A percentile compares a stretch with the other conserved stretches of the same genome.
phyloP scores from a whole-genome alignment of 2,329 filamentous ascomycete genomes.

The Fusarium sp. region DNA sequence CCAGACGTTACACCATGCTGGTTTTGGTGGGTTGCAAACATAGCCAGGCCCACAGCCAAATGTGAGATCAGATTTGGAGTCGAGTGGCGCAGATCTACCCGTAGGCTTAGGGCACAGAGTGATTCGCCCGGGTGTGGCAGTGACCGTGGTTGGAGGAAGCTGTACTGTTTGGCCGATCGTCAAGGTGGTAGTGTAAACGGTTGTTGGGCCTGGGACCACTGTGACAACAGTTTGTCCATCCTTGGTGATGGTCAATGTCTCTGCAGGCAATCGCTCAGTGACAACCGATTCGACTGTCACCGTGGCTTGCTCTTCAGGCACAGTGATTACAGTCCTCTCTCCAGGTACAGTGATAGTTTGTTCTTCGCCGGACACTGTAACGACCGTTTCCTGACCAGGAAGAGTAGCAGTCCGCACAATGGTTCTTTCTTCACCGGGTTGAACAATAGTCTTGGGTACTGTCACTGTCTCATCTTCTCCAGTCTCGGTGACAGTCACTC shows the following conservation, averaged over 20 bases:
- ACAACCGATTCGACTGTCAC: conserved; percentile 52
- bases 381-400: conserved; percentile 39
- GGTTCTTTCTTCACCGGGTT: conserved; percentile 31
- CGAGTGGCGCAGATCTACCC: conserved; percentile 51
- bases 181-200: conserved; percentile 50
- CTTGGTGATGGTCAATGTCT: conserved; percentile 52
- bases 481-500: conserved; percentile 28
- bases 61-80: conserved; percentile 58
- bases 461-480: conserved; percentile 34
- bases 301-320: conserved; percentile 42
- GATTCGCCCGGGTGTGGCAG: conserved; percentile 50
- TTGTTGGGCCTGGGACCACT: conserved; percentile 47
- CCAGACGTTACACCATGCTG: conserved; percentile 65
- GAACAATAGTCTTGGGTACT: conserved; percentile 28
- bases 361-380: conserved; percentile 45
- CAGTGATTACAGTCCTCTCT: conserved; percentile 42
- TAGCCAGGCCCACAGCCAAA: conserved; percentile 68
- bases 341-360: conserved; percentile 45
- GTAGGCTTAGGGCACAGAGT: conserved; percentile 62
- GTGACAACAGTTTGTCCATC: conserved; percentile 50
- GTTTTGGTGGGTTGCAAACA: conserved; percentile 66
- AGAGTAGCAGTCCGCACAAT: conserved; percentile 45
- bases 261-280: conserved; percentile 47
- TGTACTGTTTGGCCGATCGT: conserved; percentile 50
- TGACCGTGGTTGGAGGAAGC: conserved; percentile 48